These are phyloP conservation scores for Cucurbita argyrosperma DNA, from an alignment of 306 rosid species.

Conservation along the genomic window DNA sequence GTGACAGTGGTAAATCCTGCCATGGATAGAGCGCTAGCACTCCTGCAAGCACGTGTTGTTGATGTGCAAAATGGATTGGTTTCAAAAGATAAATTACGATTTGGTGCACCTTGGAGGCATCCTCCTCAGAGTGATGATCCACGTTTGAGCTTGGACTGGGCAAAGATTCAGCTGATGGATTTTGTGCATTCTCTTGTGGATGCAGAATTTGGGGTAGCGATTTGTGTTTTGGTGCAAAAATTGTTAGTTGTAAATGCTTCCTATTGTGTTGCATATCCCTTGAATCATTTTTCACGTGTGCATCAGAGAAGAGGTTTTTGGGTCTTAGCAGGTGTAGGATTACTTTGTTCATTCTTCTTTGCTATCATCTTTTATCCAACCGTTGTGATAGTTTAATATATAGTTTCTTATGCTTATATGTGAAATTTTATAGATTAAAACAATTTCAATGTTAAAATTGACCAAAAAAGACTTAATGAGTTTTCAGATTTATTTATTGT, in stretches of 20 bases:
- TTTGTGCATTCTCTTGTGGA: slow-evolving; percentile 57
- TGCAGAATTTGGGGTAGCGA: slow-evolving; percentile 74
- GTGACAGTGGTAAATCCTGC: slow-evolving; percentile 81
- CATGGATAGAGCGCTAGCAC: slow-evolving; percentile 64
- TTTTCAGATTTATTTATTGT: not conserved
- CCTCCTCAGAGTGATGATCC: slow-evolving; percentile 60
- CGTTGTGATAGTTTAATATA: not conserved
- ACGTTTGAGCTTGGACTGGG: slow-evolving; percentile 47
- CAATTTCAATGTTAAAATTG: not conserved
- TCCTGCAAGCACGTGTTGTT: slow-evolving; percentile 59
- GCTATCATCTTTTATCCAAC: not conserved
- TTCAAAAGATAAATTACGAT: slow-evolving; percentile 58
- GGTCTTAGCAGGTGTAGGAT: not conserved
- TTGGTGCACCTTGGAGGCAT: slow-evolving; percentile 99
- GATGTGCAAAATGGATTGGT: slow-evolving; percentile 50
- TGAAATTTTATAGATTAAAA: not conserved
- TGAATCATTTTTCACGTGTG: not conserved
- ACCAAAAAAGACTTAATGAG: not conserved
- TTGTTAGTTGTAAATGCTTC: slow-evolving; percentile 5
- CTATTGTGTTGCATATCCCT: not conserved
- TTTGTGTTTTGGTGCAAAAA: not conserved
- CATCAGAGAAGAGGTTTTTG: not conserved
- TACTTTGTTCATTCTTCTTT: not conserved
- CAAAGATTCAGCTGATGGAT: slow-evolving; percentile 85
- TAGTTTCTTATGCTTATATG: not conserved